Base-by-base conservation (phyloP, 2,329 filamentous ascomycete genomes). In the Tolypocladium tropicale region DNA sequence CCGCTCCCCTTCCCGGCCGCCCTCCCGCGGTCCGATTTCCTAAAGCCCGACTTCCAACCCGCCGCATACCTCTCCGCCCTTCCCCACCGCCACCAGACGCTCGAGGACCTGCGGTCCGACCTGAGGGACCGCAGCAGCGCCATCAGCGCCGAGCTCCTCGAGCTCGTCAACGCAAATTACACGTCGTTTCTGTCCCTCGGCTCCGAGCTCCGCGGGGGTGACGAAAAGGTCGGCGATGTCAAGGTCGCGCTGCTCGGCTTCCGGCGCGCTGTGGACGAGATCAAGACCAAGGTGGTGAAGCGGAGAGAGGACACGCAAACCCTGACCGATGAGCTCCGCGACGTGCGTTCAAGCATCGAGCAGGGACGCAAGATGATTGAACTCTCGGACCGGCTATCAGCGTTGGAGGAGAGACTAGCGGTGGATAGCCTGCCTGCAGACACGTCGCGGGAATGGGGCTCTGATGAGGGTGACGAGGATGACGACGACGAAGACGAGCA, bases 81-180 rank as follows among this genome's bases (percentile, higher is more conserved):
- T 1, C 83, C 85, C 23, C 85, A 94, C 67, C 88, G 94, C 1
- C 94, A 99, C 70, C 94, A 99, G 71, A 96, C 93, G 0, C 88
- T 99, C 52, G 92, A 96, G 68, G 94, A 99, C 70, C 78, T 99
- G 34, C 89, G 93, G 37, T 76, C 86, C 6, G 95, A 99, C 66
- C 78, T 99, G 18, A 86, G 92, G 49, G 83, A 91, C 57, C 81
- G 95, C 54, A 89, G 86, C 62, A 83, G 89, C 63, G 80, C 86
- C 23, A 85, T 99, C 59, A 89, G 86, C 65, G 83, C 87, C 60
- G 94, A 99, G 74, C 79, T 99, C 3, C 79, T 99, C 21, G 93
- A 96, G 73, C 82, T 99, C 9, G 94, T 99, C 62, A 99, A 99
- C 68, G 82, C 87, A 53, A 95, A 99, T 72, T 97, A 99, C 69